phyloP scores from a whole-genome alignment of 371 early-diverging fungal genomes.

The Apophysomyces trapeziformis region DNA sequence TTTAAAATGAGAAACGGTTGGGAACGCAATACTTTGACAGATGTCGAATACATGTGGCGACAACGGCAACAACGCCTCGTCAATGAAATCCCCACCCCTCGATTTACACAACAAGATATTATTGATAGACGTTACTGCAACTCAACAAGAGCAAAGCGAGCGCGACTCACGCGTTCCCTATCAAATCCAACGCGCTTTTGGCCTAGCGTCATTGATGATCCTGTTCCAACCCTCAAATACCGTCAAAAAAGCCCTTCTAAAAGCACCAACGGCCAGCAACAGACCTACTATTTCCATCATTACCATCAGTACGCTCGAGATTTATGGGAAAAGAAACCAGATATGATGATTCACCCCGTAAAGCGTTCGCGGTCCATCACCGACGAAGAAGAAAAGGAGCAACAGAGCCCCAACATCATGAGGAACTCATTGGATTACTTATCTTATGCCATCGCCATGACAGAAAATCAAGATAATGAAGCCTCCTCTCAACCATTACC shows the following conservation, averaged over 20 bases:
- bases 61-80: conserved; percentile 32
- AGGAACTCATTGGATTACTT: conserved; percentile 36
- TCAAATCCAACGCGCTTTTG: conserved; percentile 23
- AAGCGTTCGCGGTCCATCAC: background rate
- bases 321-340: conserved; percentile 3
- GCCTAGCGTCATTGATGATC: background rate
- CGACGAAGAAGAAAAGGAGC: conserved; percentile 4
- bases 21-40: conserved; percentile 39
- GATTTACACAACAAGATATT: conserved; percentile 47
- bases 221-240: background rate
- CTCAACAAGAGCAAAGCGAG: conserved; percentile 17
- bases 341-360: background rate
- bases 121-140: conserved; percentile 30
- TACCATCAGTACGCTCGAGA: conserved; percentile 8
- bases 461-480: conserved; percentile 20
- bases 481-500: conserved; percentile 33
- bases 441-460: conserved; percentile 47
- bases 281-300: conserved; percentile 10
- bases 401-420: background rate
- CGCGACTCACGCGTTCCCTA: conserved; percentile 27
- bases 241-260: background rate
- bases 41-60: conserved; percentile 45
- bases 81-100: conserved; percentile 40
- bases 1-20: conserved; percentile 48
- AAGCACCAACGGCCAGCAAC: background rate